Conservation (phyloP, 495 filamentous ascomycete species). For the Tuber aestivum region DNA sequence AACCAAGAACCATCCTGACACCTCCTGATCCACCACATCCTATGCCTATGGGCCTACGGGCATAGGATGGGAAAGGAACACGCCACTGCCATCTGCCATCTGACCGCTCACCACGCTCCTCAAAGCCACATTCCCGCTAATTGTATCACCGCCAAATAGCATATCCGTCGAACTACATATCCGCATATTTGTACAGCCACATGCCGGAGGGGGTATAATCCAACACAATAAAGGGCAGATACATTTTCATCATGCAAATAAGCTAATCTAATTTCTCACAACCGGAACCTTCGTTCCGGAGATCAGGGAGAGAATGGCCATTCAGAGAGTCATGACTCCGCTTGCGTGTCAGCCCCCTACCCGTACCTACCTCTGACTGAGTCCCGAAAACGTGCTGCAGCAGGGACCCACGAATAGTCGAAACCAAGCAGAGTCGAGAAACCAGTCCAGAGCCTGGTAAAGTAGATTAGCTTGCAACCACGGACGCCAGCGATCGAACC, state of each 20-base stretch:
- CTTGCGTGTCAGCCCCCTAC: conserved; percentile 9
- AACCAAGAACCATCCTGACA: too few species aligned
- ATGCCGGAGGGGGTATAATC: background rate
- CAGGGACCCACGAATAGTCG: background rate
- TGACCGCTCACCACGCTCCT: too few species aligned
- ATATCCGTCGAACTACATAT: too few species aligned
- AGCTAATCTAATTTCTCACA: background rate
- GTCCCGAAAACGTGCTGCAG: background rate
- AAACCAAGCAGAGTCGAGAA: background rate
- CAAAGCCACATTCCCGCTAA: background rate
- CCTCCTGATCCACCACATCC: too few species aligned
- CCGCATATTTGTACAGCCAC: too few species aligned
- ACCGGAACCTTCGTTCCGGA: background rate
- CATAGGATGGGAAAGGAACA: too few species aligned
- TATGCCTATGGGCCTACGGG: too few species aligned
- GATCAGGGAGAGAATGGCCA: background rate
- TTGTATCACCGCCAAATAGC: background rate
- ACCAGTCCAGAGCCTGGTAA: background rate
- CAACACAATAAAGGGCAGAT: too few species aligned
- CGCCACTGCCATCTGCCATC: too few species aligned
- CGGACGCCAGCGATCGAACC: background rate
- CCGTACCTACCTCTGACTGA: background rate
- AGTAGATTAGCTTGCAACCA: background rate
- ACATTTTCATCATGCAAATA: too few species aligned
- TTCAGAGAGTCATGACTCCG: background rate